Base-by-base conservation (phyloP, 225 moss, liverwort and hornwort genomes). In the Bryum argenteum region DNA sequence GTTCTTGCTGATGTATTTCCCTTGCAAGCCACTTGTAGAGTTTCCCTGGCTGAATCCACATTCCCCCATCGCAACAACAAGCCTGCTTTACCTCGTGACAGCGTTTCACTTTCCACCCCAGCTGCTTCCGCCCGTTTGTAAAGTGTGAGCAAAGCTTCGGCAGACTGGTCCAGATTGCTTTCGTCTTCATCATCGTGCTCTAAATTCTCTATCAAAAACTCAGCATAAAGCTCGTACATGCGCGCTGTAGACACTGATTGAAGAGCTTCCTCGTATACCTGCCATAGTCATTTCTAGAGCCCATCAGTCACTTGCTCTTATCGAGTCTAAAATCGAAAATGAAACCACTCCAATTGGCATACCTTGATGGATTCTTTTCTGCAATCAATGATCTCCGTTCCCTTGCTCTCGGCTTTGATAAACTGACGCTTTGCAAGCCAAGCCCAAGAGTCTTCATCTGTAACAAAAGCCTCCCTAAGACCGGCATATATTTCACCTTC, bases 261-360 rank as follows among this genome's bases (percentile, higher is more conserved):
- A 51, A 97, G 91, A 11, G 89, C 89, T 61, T 83, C 88, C 74
- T 97, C 93, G 75, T 78, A 94, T 3, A 97, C 90, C 97, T 97
- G 67, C 68, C 58, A 72, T 52, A 52, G 21, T 28, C 50, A 50
- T 44, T 48, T 37, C 64, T 9, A 67, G 44, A 19, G 13, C 15
- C 54, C 33, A 62, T 70, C 28, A 74, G n/a, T 8, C 26, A 63
- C 8, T 66, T 51, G 10, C 22, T 10, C 20, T 18, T 58, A 47
- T 59, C 28, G 23, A 45, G 52, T 78, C 48, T 50, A 58, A 42
- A 55, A 20, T 44, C 38, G 51, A 75, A 40, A 1, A 54, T 38
- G 37, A 18, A 28, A 70, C 38, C 23, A 26, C 22, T 64, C 44
- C 23, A 26, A n/a, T 64, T 26, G 59, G 22, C 55, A 57, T 79